phyloP scores from a whole-genome alignment of 2,329 filamentous ascomycete genomes.

The Cladophialophora yegresii region DNA sequence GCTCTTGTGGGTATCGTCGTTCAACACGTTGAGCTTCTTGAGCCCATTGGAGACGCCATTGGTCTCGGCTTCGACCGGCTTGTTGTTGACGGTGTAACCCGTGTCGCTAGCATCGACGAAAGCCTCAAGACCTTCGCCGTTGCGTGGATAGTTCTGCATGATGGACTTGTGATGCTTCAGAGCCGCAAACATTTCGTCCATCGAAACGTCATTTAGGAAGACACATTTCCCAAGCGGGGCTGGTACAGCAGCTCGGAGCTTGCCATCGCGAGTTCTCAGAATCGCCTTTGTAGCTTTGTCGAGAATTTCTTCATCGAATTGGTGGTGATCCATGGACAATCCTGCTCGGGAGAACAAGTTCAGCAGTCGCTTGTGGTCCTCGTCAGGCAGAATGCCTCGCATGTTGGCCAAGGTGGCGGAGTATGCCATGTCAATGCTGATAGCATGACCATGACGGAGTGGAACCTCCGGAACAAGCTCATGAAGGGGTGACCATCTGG shows the following conservation, averaged over 20 bases:
- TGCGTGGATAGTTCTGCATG: conserved; percentile 63
- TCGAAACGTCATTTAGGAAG: conserved; percentile 68
- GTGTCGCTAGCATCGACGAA: conserved; percentile 71
- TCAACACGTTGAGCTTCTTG: conserved; percentile 34
- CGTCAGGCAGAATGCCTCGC: conserved; percentile 61
- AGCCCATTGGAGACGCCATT: conserved; percentile 23
- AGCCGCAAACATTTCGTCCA: conserved; percentile 63
- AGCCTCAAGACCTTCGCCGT: conserved; percentile 67
- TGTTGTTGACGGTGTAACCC: conserved; percentile 56
- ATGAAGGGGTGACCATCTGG: conserved; percentile 69
- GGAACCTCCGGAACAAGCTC: conserved; percentile 69
- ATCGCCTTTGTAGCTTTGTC: conserved; percentile 68
- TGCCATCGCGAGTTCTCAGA: conserved; percentile 69
- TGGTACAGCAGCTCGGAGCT: conserved; percentile 68
- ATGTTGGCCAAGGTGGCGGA: conserved; percentile 67
- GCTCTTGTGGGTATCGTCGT: conserved; percentile 25
- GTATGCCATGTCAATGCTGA: conserved; percentile 75
- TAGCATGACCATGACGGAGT: conserved; percentile 71
- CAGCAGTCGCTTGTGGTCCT: conserved; percentile 64
- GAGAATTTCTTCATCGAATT: conserved; percentile 67
- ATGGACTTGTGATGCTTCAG: conserved; percentile 65
- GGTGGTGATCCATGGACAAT: conserved; percentile 69
- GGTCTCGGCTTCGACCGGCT: conserved; percentile 17
- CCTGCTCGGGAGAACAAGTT: conserved; percentile 69
- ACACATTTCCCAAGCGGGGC: conserved; percentile 66